A percentile compares a stretch with the other conserved stretches of the same genome.
phyloP scores from a whole-genome alignment of 192 early-diverging fungal genomes.

The Rhizophagus clarus region DNA sequence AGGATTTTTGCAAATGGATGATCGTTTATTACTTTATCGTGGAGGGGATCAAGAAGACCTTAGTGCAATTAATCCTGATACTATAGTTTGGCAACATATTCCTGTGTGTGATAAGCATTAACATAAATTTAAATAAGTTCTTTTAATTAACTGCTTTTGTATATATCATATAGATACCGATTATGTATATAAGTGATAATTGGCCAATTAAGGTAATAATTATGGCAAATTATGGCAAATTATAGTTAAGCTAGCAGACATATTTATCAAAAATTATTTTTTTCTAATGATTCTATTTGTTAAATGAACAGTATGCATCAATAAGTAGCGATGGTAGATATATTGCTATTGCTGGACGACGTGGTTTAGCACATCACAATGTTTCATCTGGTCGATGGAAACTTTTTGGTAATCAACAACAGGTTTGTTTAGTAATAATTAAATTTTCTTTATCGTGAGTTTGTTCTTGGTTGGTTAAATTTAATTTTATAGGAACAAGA shows the following conservation, averaged over 20 bases:
- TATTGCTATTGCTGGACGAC: conserved; percentile 83
- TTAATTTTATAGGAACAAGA: conserved; percentile 55
- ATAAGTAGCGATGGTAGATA: conserved; percentile 69
- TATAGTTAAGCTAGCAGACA: no score
- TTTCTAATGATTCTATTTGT: neutral
- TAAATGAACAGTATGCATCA: conserved; percentile 55
- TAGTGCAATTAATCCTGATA: conserved; percentile 66
- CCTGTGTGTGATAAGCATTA: conserved; percentile 47
- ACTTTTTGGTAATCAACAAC: conserved; percentile 83
- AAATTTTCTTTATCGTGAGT: neutral
- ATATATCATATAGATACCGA: conserved; percentile 54
- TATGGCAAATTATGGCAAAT: neutral
- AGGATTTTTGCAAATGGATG: conserved; percentile 67
- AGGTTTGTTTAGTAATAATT: conserved; percentile 31
- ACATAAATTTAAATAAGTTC: neutral
- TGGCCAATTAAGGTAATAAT: conserved; percentile 76
- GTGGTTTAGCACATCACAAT: conserved; percentile 83
- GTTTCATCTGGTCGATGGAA: conserved; percentile 78
- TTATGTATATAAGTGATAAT: conserved; percentile 74
- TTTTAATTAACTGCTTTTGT: neutral
- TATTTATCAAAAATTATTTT: neutral
- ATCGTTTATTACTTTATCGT: conserved; percentile 67
- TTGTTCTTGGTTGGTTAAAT: neutral
- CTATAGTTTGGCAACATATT: conserved; percentile 72
- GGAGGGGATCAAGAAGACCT: conserved; percentile 64